Evolutionary conservation across 352 stramenopile genomes (phyloP).

Genomic region (Phytopythium montanum): DNA sequence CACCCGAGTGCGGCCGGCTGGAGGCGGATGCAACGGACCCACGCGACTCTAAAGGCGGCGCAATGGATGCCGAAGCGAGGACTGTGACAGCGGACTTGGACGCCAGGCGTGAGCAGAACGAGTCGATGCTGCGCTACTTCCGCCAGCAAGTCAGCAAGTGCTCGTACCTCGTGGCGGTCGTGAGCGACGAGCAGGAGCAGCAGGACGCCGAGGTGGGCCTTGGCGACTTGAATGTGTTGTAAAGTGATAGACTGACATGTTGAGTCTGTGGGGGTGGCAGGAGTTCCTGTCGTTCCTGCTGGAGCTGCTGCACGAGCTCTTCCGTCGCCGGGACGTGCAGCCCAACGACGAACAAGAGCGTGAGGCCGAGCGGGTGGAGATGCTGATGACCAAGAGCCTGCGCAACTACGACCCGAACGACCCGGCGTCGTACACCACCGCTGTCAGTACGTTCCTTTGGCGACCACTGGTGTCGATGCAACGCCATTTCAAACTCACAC

Average conservation of each 20-base stretch:
- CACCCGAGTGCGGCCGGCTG: not conserved
- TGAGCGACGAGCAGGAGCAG: slow-evolving; percentile 50
- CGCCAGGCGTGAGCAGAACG: slow-evolving; percentile 1
- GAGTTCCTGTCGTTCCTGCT: slow-evolving; percentile 72
- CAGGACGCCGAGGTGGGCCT: slow-evolving; percentile 59
- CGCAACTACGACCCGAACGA: slow-evolving; percentile 31
- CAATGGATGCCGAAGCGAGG: not conserved
- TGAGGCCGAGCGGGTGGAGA: slow-evolving; percentile 20
- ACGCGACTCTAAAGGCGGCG: not conserved
- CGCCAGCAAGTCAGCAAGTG: slow-evolving; percentile 34
- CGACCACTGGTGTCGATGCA: not conserved
- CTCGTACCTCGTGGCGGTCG: slow-evolving; percentile 40
- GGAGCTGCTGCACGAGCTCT: slow-evolving; percentile 60
- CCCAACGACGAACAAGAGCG: slow-evolving; percentile 16
- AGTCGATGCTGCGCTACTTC: slow-evolving; percentile 20
- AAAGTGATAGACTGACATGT: not conserved
- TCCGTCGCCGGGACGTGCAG: slow-evolving; percentile 16
- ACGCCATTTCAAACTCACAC: not conserved
- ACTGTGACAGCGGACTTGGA: not conserved
- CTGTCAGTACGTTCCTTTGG: slow-evolving; percentile 44
- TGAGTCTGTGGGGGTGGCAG: slow-evolving; percentile 7
- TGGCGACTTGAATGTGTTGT: not conserved
- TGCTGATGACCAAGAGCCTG: slow-evolving; percentile 20
- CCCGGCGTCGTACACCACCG: slow-evolving; percentile 51
- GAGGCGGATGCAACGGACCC: not conserved